These are phyloP conservation scores for Hanseniaspora guilliermondii DNA, from an alignment of 805 yeast genomes.

Conservation along the genomic window DNA sequence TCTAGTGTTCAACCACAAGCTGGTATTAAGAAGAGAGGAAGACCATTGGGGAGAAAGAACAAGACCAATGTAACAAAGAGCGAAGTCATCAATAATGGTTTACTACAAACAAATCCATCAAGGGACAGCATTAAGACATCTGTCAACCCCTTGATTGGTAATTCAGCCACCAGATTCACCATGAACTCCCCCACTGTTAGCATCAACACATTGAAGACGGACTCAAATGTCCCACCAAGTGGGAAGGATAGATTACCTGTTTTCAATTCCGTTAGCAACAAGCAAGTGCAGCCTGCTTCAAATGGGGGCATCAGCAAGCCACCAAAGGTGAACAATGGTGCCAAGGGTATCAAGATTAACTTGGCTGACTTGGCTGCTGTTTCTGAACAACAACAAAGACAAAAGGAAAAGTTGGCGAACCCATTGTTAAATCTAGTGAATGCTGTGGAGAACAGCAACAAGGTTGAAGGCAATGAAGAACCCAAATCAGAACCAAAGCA, in stretches of 20 bases:
- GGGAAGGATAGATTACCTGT: neutral
- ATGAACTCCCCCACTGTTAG: neutral
- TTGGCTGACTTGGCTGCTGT: constrained; percentile 9
- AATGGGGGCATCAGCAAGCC: neutral
- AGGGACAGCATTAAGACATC: neutral
- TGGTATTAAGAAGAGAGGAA: constrained; percentile 10
- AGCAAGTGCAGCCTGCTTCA: neutral
- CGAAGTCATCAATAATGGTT: neutral
- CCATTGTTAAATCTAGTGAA: neutral
- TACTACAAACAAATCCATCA: neutral
- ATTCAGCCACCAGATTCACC: neutral
- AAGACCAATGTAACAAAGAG: neutral
- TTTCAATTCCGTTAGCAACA: constrained; percentile 4
- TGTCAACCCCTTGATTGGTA: neutral
- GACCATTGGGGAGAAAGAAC: constrained; percentile 12
- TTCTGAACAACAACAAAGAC: constrained; percentile 3
- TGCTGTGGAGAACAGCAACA: constrained; percentile 7
- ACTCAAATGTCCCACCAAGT: too few relatives aligned
- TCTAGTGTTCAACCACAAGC: neutral
- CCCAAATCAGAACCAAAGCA: too few relatives aligned
- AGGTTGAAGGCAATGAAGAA: neutral
- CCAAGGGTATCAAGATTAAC: constrained; percentile 5
- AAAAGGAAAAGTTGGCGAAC: neutral
- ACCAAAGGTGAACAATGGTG: neutral
- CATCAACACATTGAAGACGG: neutral